A percentile compares a stretch with the other conserved stretches of the same genome.
These are phyloP conservation scores for Articulospora tetracladia DNA, from an alignment of 495 filamentous ascomycete species.

Conservation along the genomic window DNA sequence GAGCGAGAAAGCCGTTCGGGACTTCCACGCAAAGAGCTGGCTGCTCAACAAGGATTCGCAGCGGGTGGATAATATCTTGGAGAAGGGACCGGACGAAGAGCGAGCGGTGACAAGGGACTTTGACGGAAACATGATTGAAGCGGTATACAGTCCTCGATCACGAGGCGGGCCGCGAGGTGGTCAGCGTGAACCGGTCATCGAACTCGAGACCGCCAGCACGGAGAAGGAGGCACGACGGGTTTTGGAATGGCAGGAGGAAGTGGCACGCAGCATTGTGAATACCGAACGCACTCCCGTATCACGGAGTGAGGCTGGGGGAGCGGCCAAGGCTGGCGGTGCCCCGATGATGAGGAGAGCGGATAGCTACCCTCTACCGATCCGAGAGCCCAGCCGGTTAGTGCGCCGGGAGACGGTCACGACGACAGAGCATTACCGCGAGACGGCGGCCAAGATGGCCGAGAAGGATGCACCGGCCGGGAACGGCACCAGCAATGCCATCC, in stretches of 20 bases:
- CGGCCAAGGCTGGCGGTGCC: background rate
- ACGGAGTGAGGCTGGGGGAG: background rate
- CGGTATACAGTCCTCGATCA: slow-evolving; percentile 29
- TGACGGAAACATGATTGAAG: slow-evolving; percentile 49
- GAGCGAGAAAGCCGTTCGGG: background rate
- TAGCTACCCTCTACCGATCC: slow-evolving; percentile 7
- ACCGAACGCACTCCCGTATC: background rate
- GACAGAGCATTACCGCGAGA: slow-evolving; percentile 12
- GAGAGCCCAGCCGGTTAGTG: slow-evolving; percentile 3
- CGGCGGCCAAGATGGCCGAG: background rate
- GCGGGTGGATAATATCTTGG: background rate
- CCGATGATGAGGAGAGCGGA: slow-evolving; percentile 26
- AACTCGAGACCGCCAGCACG: slow-evolving; percentile 29
- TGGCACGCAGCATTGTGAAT: slow-evolving; percentile 24
- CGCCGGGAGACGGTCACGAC: slow-evolving; percentile 14
- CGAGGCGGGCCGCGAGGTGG: slow-evolving; percentile 20
- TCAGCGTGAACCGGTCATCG: background rate
- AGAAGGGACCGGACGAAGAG: slow-evolving; percentile 13
- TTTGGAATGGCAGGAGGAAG: slow-evolving; percentile 46
- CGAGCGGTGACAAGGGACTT: slow-evolving; percentile 38
- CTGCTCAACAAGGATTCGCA: background rate
- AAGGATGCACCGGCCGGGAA: background rate
- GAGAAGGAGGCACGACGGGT: slow-evolving; percentile 41
- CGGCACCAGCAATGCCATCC: slow-evolving; percentile 24
- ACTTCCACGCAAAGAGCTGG: background rate